Conservation (phyloP, 2,329 filamentous ascomycete genomes). For the Ciborinia camelliae region DNA sequence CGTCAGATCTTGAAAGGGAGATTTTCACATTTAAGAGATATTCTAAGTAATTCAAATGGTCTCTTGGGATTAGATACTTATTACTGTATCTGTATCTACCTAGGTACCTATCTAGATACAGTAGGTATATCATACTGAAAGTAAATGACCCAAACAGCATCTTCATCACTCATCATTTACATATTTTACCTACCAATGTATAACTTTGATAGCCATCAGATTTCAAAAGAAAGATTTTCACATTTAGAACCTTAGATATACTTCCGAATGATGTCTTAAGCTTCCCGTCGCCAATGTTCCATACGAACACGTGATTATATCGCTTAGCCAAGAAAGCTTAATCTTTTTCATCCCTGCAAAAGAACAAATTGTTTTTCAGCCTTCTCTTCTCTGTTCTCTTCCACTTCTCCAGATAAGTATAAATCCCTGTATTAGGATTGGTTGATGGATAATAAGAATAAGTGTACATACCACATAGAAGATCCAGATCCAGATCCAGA, state of each 20-base stretch:
- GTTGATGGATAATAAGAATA: conserved; percentile 5
- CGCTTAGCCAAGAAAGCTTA: conserved; percentile 1
- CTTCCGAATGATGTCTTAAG: no score
- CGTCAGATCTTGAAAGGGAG: background rate
- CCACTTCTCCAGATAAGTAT: conserved; percentile 18
- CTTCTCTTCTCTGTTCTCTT: background rate
- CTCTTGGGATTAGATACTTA: no score
- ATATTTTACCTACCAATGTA: background rate
- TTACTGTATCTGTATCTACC: no score
- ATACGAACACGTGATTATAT: background rate
- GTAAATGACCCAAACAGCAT: no score
- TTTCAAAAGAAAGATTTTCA: background rate
- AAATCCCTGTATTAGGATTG: conserved; percentile 18
- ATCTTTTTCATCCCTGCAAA: conserved; percentile 5
- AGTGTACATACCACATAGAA: background rate
- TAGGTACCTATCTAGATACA: no score
- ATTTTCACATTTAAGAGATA: no score
- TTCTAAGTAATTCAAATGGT: no score
- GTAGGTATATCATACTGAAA: no score
- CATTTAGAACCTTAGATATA: no score
- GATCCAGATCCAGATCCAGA: conserved; percentile 4
- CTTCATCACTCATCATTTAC: background rate
- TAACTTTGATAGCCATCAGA: background rate
- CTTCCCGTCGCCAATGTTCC: background rate
- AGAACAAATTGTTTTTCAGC: conserved; percentile 9